Evolutionary conservation across 148 eudicot genomes (phyloP).

Genomic region (Cornus kousa): DNA sequence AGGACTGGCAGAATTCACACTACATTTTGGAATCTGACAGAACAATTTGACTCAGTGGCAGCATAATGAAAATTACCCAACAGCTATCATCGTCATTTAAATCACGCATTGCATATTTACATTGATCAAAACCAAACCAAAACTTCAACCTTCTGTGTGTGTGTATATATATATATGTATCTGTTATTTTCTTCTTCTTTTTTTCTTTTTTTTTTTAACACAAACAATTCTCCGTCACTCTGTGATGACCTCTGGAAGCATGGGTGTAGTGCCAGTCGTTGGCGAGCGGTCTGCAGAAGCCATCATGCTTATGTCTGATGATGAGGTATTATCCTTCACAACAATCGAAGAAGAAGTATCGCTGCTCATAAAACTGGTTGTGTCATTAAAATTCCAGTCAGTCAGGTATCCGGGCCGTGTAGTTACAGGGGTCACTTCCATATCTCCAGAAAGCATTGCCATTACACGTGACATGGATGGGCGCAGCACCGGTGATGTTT

Average conservation of each 20-base stretch:
- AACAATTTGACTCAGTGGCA: no score
- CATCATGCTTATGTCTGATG: conserved; percentile 22
- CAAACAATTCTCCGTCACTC: conserved; percentile 22
- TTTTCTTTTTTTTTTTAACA: no score
- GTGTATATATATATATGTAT: no score
- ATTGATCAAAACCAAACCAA: no score
- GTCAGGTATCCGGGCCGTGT: conserved; percentile 79
- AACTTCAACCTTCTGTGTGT: no score
- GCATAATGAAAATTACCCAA: no score
- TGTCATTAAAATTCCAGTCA: conserved; percentile 62
- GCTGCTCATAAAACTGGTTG: conserved; percentile 36
- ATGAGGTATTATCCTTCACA: conserved; percentile 6
- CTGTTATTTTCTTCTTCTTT: no score
- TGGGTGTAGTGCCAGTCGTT: conserved; percentile 11
- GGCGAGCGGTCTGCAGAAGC: conserved; percentile 22
- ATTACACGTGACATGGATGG: conserved; percentile 89
- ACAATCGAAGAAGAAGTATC: conserved; percentile 15
- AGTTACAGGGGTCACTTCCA: conserved; percentile 50
- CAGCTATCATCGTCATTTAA: no score
- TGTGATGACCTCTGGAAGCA: conserved; percentile 22
- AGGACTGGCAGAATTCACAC: no score
- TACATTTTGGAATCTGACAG: no score
- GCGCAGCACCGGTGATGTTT: conserved; percentile 64
- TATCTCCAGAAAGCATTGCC: conserved; percentile 78
- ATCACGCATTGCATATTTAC: no score